Base-by-base conservation (phyloP, 2,329 filamentous ascomycete species). In the Phoma sp. region DNA sequence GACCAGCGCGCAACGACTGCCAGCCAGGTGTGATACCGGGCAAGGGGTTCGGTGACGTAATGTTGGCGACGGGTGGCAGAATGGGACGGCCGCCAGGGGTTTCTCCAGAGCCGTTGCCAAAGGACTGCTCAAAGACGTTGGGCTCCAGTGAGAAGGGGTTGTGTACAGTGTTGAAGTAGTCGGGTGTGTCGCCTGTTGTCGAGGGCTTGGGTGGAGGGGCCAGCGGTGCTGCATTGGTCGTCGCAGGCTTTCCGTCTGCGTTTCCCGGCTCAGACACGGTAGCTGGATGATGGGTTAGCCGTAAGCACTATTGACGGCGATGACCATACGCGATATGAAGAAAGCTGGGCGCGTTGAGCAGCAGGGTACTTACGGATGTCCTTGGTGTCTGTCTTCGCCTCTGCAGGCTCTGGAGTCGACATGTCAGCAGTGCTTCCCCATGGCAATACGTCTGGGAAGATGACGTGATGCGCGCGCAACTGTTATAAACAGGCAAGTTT, bases 101-200 rank as follows among this genome's bases (percentile, higher is more conserved):
- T 74, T 96, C 91, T 65, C 86, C 78, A 41, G 41, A 60, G 55
- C 61, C 64, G 59, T 61, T 62, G 37, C 62, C 65, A 49, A 99
- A 99, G 6, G 93, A 97, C 77, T 95, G 91, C 75, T 98, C 95
- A 70, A 99, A 98, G 7, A 95, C 93, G 76, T 99, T 98, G 56
- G 92, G 92, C 80, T 98, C 95, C 74, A 89, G 84, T 66, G 85
- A 88, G 72, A 92, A 78, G 57, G 80, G 78, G 55, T 75, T 79
- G 65, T 79, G 77, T 45, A 75, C 70, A n/a, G 70, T 75, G 61
- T 77, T 78, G 69, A 83, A 83, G 68, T 83, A 82, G 64, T 82
- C 80, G 48, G 74, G 74, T 42, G 78, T 78, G 41, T 79, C 77
- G 56, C 67, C 61, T 52, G 76, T 72, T 59, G 75, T 76, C 58